Base-by-base conservation (phyloP, 2,329 filamentous ascomycete species). In the Alternaria sp. region DNA sequence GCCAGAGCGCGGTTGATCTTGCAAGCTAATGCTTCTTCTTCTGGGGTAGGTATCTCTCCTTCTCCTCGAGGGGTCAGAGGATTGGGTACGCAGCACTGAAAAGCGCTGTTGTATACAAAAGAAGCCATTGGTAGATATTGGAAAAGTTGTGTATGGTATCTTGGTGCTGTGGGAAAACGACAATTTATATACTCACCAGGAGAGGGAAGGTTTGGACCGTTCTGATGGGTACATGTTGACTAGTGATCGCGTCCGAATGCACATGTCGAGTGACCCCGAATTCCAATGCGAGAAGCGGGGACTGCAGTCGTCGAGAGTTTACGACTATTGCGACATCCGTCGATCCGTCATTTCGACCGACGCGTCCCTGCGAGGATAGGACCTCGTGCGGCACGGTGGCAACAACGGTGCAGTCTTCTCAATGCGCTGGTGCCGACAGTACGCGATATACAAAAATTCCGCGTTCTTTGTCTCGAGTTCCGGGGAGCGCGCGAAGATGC, bases 161-260 rank as follows among this genome's bases (percentile, higher is more conserved):
- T 40, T 0, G 36, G 0, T 11, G 0, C 36, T 40, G 36, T 40
- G 0, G 36, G 36, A 40, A 17, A 0, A 3, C 1, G 36, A 17
- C 36, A 17, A 0, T 40, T 2, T 40, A 40, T 40, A 40, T 40
- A 36, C 32, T 40, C n/a, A 17, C 36, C 32, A 3, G 36, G 15
- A 40, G 0, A 40, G n/a, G 0, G 15, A 40, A 40, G 36, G 36
- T 40, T 17, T 40, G 36, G 0, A 40, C 36, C 36, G 36, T 17
- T 40, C 36, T 17, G n/a, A 40, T 40, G 36, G 36, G 36, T 40
- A 40, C 36, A 10, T 40, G 0, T 0, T 40, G 15, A 40, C 36
- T 17, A 40, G 1, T 40, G 8, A 17, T 40, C 36, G n/a, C 36
- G 36, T 0, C 36, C 36, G n/a, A 40, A 40, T 40, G 36, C n/a